These are phyloP conservation scores for Naganishia randhawae DNA, from an alignment of 768 basidiomycete genomes.

Conservation along the genomic window DNA sequence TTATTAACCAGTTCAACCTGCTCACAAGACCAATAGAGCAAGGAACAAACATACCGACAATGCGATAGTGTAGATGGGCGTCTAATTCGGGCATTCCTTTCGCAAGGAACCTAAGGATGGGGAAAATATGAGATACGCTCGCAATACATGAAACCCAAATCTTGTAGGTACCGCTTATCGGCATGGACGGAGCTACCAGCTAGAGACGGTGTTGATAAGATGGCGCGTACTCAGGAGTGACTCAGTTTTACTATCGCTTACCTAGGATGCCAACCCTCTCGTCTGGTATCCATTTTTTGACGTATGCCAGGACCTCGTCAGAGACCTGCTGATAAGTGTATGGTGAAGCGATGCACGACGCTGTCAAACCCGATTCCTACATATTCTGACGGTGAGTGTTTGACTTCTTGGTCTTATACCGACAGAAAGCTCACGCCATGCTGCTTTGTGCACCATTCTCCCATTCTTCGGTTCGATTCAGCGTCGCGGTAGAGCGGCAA, in stretches of 20 bases:
- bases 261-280: constrained; percentile 39
- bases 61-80: constrained; percentile 56
- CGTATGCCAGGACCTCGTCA: constrained; percentile 65
- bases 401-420: background rate
- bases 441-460: constrained; percentile 77
- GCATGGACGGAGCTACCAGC: constrained; percentile 85
- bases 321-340: constrained; percentile 63
- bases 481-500: background rate
- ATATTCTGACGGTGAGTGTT: background rate
- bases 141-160: too few species aligned
- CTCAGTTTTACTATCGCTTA: background rate
- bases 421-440: constrained; percentile 63
- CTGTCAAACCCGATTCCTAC: constrained; percentile 65
- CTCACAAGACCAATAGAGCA: background rate
- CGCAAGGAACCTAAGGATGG: constrained; percentile 44
- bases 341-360: constrained; percentile 70
- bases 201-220: background rate
- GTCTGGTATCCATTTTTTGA: constrained; percentile 77
- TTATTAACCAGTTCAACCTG: background rate
- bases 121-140: background rate
- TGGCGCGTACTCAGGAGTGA: background rate
- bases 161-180: constrained; percentile 57
- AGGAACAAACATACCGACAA: constrained; percentile 45
- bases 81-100: constrained; percentile 76
- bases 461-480: constrained; percentile 60